Evolutionary conservation across 139 green algal genomes (phyloP).

Genomic region (Chlamydomonas schloesseri): DNA sequence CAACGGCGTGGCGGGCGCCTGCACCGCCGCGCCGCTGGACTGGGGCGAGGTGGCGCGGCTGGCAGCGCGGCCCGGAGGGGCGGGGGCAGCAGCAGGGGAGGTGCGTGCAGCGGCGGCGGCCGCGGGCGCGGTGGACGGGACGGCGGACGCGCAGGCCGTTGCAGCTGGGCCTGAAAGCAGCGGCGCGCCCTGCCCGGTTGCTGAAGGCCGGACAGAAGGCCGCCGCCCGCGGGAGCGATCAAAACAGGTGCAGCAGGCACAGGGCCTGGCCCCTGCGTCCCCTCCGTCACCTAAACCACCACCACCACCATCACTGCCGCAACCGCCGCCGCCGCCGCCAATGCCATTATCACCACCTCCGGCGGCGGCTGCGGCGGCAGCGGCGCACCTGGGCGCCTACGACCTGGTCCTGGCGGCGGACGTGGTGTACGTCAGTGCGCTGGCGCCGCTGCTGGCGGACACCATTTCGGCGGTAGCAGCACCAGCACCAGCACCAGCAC

Average conservation of each 20-base stretch:
- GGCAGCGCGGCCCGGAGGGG: background rate
- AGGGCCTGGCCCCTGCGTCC: too few species aligned
- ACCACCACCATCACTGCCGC: too few species aligned
- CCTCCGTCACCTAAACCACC: too few species aligned
- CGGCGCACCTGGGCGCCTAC: background rate
- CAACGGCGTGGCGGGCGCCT: background rate
- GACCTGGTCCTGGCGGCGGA: conserved; percentile 35
- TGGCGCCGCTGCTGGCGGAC: conserved; percentile 32
- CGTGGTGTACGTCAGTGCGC: conserved; percentile 27
- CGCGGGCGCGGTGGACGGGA: background rate
- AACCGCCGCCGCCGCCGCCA: too few species aligned
- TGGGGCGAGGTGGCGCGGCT: background rate
- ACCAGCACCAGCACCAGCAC: too few species aligned
- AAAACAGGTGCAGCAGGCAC: too few species aligned
- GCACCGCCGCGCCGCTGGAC: background rate
- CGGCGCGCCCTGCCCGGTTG: too few species aligned
- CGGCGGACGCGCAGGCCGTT: background rate
- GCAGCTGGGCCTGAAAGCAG: background rate
- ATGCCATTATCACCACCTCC: too few species aligned
- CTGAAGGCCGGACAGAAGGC: too few species aligned
- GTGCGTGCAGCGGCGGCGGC: background rate
- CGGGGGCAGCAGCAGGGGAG: background rate
- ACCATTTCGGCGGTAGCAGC: background rate
- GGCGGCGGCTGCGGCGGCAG: background rate
- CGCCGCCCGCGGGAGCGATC: too few species aligned